Evolutionary conservation across 352 stramenopile genomes (phyloP).

Genomic region (Peronospora belbahrii): DNA sequence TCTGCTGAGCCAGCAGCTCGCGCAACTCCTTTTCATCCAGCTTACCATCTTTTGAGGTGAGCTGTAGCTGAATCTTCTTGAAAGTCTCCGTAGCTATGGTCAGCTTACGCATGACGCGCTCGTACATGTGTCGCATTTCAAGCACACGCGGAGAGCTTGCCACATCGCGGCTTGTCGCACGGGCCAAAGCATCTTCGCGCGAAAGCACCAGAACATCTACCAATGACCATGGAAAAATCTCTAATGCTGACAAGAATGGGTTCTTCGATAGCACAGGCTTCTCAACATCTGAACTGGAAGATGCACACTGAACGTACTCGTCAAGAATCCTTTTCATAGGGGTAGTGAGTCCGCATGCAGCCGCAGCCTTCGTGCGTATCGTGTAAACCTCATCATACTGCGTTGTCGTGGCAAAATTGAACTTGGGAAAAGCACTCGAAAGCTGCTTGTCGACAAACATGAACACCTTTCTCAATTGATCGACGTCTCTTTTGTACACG

Average conservation of each 20-base stretch:
- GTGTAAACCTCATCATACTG: constrained; percentile 51
- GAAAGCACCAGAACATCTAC: constrained; percentile 47
- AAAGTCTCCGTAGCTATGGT: constrained; percentile 15
- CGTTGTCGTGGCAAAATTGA: constrained; percentile 28
- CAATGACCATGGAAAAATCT: constrained; percentile 51
- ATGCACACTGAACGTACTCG: constrained; percentile 40
- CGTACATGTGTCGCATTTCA: constrained; percentile 38
- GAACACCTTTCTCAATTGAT: constrained; percentile 50
- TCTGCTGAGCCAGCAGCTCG: constrained; percentile 14
- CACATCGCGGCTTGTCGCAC: constrained; percentile 33
- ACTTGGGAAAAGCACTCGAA: constrained; percentile 43
- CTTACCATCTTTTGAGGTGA: constrained; percentile 7
- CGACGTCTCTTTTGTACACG: constrained; percentile 31
- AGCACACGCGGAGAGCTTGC: constrained; percentile 34
- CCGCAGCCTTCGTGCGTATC: constrained; percentile 54
- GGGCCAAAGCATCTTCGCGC: constrained; percentile 29
- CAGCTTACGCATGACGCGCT: constrained; percentile 28
- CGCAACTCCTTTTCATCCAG: constrained; percentile 21
- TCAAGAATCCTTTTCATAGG: constrained; percentile 47
- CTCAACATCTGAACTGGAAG: constrained; percentile 9
- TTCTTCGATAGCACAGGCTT: constrained; percentile 24
- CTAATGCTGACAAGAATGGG: constrained; percentile 37
- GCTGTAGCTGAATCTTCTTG: constrained; percentile 8
- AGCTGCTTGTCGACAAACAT: constrained; percentile 54
- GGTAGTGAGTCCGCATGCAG: constrained; percentile 37